phyloP scores from a whole-genome alignment of 2,329 filamentous ascomycete genomes.

The Fusarium chuoi region DNA sequence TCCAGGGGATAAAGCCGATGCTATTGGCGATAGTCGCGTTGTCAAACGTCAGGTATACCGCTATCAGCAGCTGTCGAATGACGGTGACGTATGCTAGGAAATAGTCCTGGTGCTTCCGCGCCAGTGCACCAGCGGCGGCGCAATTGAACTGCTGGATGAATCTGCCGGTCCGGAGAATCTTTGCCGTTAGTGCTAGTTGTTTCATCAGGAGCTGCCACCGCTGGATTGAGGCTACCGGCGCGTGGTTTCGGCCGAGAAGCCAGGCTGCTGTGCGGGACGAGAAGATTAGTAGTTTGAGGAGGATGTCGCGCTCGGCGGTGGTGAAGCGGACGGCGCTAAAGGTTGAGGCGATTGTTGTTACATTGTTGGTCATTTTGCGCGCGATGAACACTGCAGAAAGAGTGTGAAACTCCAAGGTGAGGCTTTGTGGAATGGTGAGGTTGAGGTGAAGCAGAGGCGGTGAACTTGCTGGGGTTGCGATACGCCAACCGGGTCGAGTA shows the following conservation, averaged over 20 bases:
- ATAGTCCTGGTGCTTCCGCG: conserved; percentile 2
- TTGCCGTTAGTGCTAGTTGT: conserved; percentile 11
- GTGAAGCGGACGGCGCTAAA: neutral
- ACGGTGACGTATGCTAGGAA: conserved; percentile 12
- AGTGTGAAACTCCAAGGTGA: neutral
- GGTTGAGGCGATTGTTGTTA: neutral
- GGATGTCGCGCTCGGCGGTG: conserved; percentile 1
- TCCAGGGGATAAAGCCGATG: conserved; percentile 24
- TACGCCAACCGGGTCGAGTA: neutral
- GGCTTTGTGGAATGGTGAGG: neutral
- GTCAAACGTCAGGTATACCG: conserved; percentile 14
- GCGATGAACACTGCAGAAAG: too few relatives aligned
- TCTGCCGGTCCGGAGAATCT: conserved; percentile 3
- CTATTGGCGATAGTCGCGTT: conserved; percentile 21
- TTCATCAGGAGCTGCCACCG: conserved; percentile 6
- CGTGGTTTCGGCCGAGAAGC: conserved; percentile 4
- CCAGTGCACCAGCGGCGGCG: neutral
- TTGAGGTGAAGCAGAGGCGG: conserved; percentile 1
- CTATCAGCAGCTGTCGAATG: conserved; percentile 12
- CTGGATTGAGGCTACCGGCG: neutral
- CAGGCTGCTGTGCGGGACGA: conserved; percentile 2
- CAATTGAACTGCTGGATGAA: conserved; percentile 1
- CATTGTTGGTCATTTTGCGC: conserved; percentile 1
- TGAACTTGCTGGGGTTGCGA: conserved; percentile 1
- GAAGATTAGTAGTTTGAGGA: conserved; percentile 13